Evolutionary conservation across 2,329 filamentous ascomycete species (phyloP), one percentile per base, ranked within the genome.

Genomic region (Aspergillus persii): DNA sequence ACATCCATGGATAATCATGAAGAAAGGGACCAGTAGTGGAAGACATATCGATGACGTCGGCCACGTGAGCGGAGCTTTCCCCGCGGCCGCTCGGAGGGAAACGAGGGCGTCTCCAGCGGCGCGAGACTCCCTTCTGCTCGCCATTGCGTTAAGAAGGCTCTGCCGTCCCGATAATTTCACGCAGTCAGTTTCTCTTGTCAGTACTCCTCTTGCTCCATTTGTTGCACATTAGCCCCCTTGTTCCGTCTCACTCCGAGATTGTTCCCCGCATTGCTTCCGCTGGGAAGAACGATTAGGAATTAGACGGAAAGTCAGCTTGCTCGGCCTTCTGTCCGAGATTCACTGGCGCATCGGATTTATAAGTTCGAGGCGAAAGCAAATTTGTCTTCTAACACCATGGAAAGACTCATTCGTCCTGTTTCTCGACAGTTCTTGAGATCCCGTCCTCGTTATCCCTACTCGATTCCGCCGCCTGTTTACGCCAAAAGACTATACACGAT

Each of bases 401-500:
- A 76, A 54, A 68, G 67, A 55, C 54, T 76, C 36, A 58, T 74
- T 49, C 72, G 74, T 60, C 71, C 76, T 39, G 64, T 76, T 26
- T 65, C 72, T 27, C 71, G 70, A 41, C 75, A 76, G 61, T 66
- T 78, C 18, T 63, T 74, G 51, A 69, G 72, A 63, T 65, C 74
- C 47, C 68, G 67, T 49, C 63, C 69, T 39, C 68, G 71, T 63
- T 77, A 75, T 61, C 73, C 73, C 46, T 76, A 71, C 58, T 58
- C 68, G 11, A 67, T 76, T 56, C 75, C 74, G 52, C 60, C 68
- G 5, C 60, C 67, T 8, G 66, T 70, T 50, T 68, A 68, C 60
- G 63, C 69, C n/a, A 71, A 71, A 64, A 69, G 76, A 66, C 67
- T 76, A 58, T 79, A 77, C 71, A 73, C 72, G 29, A 77, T 78